Evolutionary conservation across 148 eudicot genomes (phyloP), one percentile per base, ranked within the genome.

Genomic region (Chenopodium berlandieri): DNA sequence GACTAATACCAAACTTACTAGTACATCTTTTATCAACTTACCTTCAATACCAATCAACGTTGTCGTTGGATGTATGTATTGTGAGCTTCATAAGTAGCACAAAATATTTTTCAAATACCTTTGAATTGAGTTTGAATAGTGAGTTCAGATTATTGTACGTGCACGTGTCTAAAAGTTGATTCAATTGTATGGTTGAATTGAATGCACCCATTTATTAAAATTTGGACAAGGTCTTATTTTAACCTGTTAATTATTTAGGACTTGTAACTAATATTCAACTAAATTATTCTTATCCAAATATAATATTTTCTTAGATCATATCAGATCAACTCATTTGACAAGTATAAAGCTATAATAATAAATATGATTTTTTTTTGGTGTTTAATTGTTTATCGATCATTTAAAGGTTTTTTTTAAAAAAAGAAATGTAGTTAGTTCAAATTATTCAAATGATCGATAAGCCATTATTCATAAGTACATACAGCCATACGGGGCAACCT

Each of bases 31-130:
- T 47, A 40, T 23, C 10, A 62, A 71, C 34, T 62, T 31, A 11
- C 11, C 14, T 32, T 32, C 14, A 62, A 37, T n/a, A 63, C 37
- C 34, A 25, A 30, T 32, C 20, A 58, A 20, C n/a, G 50, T 37
- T 58, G 79, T 58, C 22, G 79, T 77, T 77, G 52, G 80, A 64
- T 67, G 72, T 77, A 64, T 67, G 72, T 77, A 37, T 52, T 52
- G 56, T 12, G 22, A 63, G 13, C 71, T 77, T 63, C 54, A 40
- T 47, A 4, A 16, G 4, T 17, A 71, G 74, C 22, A 40, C 50
- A 31, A 17, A 19, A 13, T 34, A 40, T 40, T 5, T 40, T 40
- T 40, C 8, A 40, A 40, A 40, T 40, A 40, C 44, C 6, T 40
- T 40, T 40, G 44, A 20, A 71, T 7, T 71, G 14, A 71, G 44